Evolutionary conservation across 257 asterid genomes (phyloP), one percentile per base, ranked within the genome.

Genomic region (Petunia axillaris): DNA sequence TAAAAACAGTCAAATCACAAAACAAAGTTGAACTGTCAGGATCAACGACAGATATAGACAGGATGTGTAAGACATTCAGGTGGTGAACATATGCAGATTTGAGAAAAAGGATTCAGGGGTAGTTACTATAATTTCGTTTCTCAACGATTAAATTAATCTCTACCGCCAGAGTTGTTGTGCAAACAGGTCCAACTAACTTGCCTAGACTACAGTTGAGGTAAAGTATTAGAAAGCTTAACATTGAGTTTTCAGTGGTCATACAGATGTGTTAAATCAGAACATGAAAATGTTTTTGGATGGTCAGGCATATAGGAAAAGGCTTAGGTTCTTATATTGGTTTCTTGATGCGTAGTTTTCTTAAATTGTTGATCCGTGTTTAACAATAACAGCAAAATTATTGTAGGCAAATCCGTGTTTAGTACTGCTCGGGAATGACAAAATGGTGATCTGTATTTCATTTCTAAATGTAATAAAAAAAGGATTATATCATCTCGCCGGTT

Each of bases 61-160:
- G 52, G 52, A 65, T 40, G 4, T 13, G 14, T 40, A 5, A 38
- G 6, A 65, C 39, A 40, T 65, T 38, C 71, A 37, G 13, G 10
- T 64, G 46, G n/a, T 8, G 5, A 64, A 38, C 10, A 4, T 37
- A 13, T 39, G 71, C 55, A 52, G 15, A 52, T 52, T 64, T 8
- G 2, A 14, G 36, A 38, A 11, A 25, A 39, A 65, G 36, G n/a
- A 40, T 44, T 70, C 41, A 70, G 40, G 2, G 4, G 40, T 70
- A 16, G 15, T 68, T 68, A 68, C 39, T n/a, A 8, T 68, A 39
- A 43, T 68, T 68, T 68, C 60, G 13, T 54, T 55, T 55, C 60
- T 55, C n/a, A 68, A 67, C 2, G 3, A 16, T 4, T 70, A 5
- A 8, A 16, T 70, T 9, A 70, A 8, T 3, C 41, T 0, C 58